Base-by-base conservation (phyloP, 805 yeast genomes). In the Starmerella kuoi region DNA sequence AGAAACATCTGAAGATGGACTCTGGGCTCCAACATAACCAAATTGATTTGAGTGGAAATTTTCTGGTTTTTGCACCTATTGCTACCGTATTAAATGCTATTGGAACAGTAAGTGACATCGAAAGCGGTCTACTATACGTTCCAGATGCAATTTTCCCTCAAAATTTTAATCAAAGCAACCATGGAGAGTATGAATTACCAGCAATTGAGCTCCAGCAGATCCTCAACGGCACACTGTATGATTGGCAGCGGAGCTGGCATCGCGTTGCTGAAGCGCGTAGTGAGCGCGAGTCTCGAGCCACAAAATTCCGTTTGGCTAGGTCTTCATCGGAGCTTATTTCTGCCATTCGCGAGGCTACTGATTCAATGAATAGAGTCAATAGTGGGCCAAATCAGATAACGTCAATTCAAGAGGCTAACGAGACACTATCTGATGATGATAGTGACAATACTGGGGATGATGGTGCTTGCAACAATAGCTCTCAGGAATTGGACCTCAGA, bases 211-310 rank as follows among this genome's bases (percentile, higher is more conserved):
- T 47, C 31, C 41, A 32, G 34, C 39, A 42, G 25, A 46, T 47
- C 9, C 40, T 47, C 12, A 27, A 33, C 19, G 50, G 51, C n/a
- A 46, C 41, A 8, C 38, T 47, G 17, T 47, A 45, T 43, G 51
- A 47, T 31, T 47, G 51, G 51, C 41, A 46, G 31, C 44, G 51
- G 3, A 41, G 44, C 38, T 47, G 51, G 51, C 21, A 22, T 5
- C 38, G 47, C 4, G 50, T 47, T 1, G 15, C 25, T 1, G 50
- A 47, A 31, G 44, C 50, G 11, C 46, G 51, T 2, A 17, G 25
- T n/a, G 21, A 18, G 22, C 48, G 50, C 6, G 38, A 23, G 20
- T 14, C 28, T 14, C 42, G 38, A 5, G n/a, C 20, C 20, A 22
- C 21, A n/a, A 22, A 34, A 21, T 24, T 20, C 8, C 6, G 24